Percentiles rank a stretch among this genome's conserved stretches.
Evolutionary conservation across 257 asterid species (phyloP).

Genomic region (Datura wrightii): DNA sequence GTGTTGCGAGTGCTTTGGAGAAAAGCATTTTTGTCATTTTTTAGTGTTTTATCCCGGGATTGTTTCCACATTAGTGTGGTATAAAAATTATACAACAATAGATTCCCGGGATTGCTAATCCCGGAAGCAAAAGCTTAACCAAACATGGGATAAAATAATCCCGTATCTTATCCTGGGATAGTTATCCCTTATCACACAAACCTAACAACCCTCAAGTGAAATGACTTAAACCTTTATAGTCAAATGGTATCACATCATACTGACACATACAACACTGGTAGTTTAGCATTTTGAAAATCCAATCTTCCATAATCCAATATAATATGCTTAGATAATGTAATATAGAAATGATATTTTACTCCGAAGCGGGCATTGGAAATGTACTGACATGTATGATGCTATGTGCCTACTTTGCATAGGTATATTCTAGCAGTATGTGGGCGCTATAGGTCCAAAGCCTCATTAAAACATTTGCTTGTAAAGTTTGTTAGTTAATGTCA

Average conservation of each 20-base stretch:
- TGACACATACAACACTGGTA: neutral
- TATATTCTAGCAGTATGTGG: neutral
- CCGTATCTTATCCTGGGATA: neutral
- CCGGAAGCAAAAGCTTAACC: neutral
- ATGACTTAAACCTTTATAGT: conserved; percentile 10
- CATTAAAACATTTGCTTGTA: conserved; percentile 4
- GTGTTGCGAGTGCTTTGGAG: neutral
- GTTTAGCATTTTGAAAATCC: conserved; percentile 5
- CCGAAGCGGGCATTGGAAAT: neutral
- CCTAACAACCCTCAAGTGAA: conserved; percentile 2
- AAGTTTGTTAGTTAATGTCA: neutral
- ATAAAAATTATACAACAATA: neutral
- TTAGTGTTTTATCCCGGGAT: neutral
- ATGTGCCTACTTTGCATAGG: neutral
- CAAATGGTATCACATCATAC: neutral
- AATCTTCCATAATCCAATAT: conserved; percentile 17
- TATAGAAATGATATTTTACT: neutral
- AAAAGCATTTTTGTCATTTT: neutral
- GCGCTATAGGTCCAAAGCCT: neutral
- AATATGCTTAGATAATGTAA: neutral
- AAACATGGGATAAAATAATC: neutral
- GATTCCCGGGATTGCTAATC: neutral
- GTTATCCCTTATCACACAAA: neutral
- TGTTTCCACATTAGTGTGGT: neutral
- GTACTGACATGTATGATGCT: conserved; percentile 14